These are phyloP conservation scores for Cupressus sempervirens DNA, from an alignment of 75 land plant species.

Conservation along the genomic window DNA sequence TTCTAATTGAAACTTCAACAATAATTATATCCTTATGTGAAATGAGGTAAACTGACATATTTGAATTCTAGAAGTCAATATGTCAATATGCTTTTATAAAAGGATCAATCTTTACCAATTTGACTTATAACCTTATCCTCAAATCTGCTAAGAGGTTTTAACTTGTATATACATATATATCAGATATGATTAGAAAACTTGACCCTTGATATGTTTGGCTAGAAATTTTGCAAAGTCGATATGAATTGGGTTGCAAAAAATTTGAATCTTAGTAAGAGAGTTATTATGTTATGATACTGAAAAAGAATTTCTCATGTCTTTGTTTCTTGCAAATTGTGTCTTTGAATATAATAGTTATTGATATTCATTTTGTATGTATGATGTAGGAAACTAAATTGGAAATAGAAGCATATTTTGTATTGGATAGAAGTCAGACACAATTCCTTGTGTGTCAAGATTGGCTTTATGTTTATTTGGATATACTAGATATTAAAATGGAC, in stretches of 20 bases:
- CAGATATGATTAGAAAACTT: neutral
- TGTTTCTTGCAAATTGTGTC: neutral
- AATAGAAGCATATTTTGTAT: conserved; percentile 86
- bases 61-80: neutral
- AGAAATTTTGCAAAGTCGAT: neutral
- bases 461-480: no score
- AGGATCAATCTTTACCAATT: neutral
- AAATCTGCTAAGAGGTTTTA: neutral
- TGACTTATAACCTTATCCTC: neutral
- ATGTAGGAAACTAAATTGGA: conserved; percentile 83
- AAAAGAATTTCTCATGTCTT: neutral
- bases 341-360: neutral
- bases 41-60: neutral
- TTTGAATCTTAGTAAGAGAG: neutral
- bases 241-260: no score
- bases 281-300: neutral
- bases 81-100: neutral
- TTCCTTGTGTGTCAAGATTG: no score
- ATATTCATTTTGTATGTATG: neutral
- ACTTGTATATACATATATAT: neutral
- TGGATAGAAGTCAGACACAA: no score
- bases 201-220: neutral
- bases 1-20: neutral
- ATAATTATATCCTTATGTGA: neutral
- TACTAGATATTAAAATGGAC: no score